phyloP scores from a whole-genome alignment of 1,139 yeast genomes.

The Debaryomyces robertsiae region DNA sequence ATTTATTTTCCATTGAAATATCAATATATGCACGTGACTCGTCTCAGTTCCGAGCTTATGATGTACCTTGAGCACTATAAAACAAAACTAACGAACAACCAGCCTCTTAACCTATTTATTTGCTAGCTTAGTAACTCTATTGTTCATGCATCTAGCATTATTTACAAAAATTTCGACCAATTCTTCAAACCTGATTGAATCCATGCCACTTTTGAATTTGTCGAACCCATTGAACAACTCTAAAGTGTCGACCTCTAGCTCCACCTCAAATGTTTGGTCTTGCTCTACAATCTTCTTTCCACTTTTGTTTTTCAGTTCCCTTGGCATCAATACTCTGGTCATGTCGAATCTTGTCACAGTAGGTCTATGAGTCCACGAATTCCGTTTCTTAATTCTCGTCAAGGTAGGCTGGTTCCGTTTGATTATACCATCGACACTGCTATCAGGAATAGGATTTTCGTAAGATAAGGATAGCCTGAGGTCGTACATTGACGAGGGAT shows the following conservation, averaged over 20 bases:
- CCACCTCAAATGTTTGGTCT: constrained; percentile 57
- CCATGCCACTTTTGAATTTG: constrained; percentile 47
- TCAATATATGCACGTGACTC: constrained; percentile 9
- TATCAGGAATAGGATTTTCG: constrained; percentile 70
- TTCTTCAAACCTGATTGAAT: constrained; percentile 67
- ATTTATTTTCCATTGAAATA: not conserved
- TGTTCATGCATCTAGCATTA: constrained; percentile 59
- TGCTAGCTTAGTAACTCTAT: constrained; percentile 50
- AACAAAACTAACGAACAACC: constrained; percentile 1
- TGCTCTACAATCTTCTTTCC: constrained; percentile 43
- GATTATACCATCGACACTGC: constrained; percentile 46
- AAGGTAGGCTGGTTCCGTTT: constrained; percentile 47
- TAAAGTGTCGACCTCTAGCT: constrained; percentile 70
- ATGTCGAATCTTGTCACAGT: constrained; percentile 73
- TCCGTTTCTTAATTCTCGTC: constrained; percentile 65
- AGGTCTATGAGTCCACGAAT: constrained; percentile 64
- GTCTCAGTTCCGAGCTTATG: too few relatives aligned
- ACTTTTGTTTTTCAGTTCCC: constrained; percentile 44
- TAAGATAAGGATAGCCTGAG: constrained; percentile 72
- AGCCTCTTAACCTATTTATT: constrained; percentile 15
- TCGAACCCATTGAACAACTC: constrained; percentile 68
- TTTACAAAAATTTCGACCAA: constrained; percentile 71
- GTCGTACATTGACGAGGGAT: constrained; percentile 80
- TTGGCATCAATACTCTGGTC: constrained; percentile 59
- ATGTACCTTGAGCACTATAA: too few relatives aligned